These are phyloP conservation scores for Neurospora cerealis DNA, from an alignment of 495 filamentous ascomycete species.

Conservation along the genomic window DNA sequence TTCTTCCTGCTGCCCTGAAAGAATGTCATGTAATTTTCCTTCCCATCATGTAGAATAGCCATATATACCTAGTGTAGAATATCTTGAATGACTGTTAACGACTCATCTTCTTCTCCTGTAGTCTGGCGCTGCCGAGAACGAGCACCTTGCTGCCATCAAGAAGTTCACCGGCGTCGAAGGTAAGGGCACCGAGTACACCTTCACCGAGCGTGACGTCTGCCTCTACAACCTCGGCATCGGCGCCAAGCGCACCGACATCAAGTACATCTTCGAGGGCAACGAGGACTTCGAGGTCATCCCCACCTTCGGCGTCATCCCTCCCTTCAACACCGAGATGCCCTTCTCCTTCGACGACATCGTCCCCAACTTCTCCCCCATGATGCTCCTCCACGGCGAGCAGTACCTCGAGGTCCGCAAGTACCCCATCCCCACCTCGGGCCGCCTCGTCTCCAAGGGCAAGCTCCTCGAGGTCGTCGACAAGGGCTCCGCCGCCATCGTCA, in stretches of 20 bases:
- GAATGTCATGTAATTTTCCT: constrained; percentile 7
- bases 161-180: constrained; percentile 62
- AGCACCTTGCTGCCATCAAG: constrained; percentile 61
- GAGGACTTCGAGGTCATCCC: constrained; percentile 90
- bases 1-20: constrained; percentile 9
- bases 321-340: constrained; percentile 74
- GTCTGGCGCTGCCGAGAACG: constrained; percentile 26
- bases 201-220: constrained; percentile 77
- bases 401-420: constrained; percentile 93
- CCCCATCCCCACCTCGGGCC: constrained; percentile 83
- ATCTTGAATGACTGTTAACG: constrained; percentile 19
- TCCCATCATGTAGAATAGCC: constrained; percentile 16
- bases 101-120: constrained; percentile 14
- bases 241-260: constrained; percentile 84
- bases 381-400: constrained; percentile 98
- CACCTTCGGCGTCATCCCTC: constrained; percentile 89
- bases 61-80: constrained; percentile 18
- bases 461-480: constrained; percentile 95
- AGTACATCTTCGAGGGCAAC: constrained; percentile 76
- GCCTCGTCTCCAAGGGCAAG: constrained; percentile 69
- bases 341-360: constrained; percentile 77
- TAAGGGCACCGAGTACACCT: constrained; percentile 69
- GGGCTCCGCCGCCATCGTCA: constrained; percentile 79
- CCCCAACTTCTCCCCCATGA: constrained; percentile 95
- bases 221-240: constrained; percentile 95